A percentile compares a stretch with the other conserved stretches of the same genome.
phyloP scores from a whole-genome alignment of 2,329 filamentous ascomycete species.

The Ceratocystis cacaofunesta region DNA sequence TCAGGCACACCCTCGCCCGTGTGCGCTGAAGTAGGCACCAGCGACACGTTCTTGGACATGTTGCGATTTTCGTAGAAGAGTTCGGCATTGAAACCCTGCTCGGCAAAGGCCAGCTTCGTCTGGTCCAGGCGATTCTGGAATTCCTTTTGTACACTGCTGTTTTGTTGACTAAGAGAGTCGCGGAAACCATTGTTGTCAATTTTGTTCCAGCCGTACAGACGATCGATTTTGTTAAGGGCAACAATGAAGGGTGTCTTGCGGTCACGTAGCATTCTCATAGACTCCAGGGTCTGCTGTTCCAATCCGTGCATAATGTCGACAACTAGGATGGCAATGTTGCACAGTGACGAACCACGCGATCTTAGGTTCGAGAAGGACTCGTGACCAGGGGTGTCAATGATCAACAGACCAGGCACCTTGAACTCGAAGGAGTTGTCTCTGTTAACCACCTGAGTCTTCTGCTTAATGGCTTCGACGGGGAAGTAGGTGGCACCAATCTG shows the following conservation, averaged over 20 bases:
- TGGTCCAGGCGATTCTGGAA: conserved; percentile 80
- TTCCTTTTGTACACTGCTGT: conserved; percentile 83
- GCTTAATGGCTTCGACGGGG: conserved; percentile 78
- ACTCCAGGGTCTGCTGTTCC: conserved; percentile 92
- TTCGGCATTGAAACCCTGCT: conserved; percentile 96
- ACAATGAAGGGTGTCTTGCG: conserved; percentile 97
- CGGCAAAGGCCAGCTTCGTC: conserved; percentile 85
- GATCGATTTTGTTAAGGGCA: conserved; percentile 98
- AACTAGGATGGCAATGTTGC: conserved; percentile 97
- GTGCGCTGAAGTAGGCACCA: conserved; percentile 91
- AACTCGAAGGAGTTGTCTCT: conserved; percentile 79
- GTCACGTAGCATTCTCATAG: conserved; percentile 84
- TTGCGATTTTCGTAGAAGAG: conserved; percentile 97
- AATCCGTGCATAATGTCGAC: conserved; percentile 99
- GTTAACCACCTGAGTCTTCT: conserved; percentile 92
- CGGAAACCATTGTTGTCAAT: conserved; percentile 98
- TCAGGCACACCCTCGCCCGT: conserved; percentile 99
- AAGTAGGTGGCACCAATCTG: conserved; percentile 99
- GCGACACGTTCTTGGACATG: conserved; percentile 85
- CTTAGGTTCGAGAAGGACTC: conserved; percentile 98
- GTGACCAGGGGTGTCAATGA: conserved; percentile 98
- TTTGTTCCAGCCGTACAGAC: conserved; percentile 97
- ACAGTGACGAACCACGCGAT: conserved; percentile 91
- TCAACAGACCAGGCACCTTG: conserved; percentile 89
- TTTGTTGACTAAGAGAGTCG: conserved; percentile 79